These are phyloP conservation scores for Blastomyces parvus DNA, from an alignment of 2,329 filamentous ascomycete genomes.

Conservation along the genomic window DNA sequence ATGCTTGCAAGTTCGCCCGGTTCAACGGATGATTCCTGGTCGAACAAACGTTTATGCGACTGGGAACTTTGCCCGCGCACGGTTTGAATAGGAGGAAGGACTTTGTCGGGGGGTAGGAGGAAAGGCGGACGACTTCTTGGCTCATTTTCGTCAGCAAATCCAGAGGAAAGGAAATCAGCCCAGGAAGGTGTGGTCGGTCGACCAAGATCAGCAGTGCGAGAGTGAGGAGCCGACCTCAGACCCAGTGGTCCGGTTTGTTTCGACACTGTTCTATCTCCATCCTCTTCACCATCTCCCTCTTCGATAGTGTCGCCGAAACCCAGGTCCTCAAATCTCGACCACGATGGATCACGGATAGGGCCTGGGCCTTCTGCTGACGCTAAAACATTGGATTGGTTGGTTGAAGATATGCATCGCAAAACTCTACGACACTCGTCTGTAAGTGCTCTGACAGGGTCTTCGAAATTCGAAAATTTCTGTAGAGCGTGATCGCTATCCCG, in stretches of 20 bases:
- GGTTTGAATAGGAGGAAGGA: conserved; percentile 70
- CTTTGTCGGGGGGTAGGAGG: conserved; percentile 82
- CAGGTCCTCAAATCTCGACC: conserved; percentile 93
- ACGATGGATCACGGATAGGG: conserved; percentile 72
- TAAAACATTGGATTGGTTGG: conserved; percentile 73
- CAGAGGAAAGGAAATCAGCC: conserved; percentile 93
- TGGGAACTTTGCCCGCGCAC: conserved; percentile 72
- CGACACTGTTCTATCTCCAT: conserved; percentile 29
- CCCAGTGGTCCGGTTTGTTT: conserved; percentile 40
- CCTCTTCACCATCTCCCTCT: conserved; percentile 58
- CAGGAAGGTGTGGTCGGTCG: conserved; percentile 93
- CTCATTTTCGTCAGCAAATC: conserved; percentile 71
- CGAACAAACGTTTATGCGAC: conserved; percentile 65
- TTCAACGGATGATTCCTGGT: conserved; percentile 60
- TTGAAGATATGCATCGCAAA: conserved; percentile 73
- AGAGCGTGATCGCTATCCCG: conserved; percentile 78
- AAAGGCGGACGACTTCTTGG: conserved; percentile 55
- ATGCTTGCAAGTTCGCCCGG: conserved; percentile 94
- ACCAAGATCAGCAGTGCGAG: conserved; percentile 56
- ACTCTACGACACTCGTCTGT: conserved; percentile 93
- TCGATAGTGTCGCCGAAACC: conserved; percentile 73
- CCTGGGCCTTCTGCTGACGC: conserved; percentile 58
- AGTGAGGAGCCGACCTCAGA: conserved; percentile 57
- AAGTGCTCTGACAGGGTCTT: conserved; percentile 77
- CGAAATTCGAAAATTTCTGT: conserved; percentile 74